Evolutionary conservation across 768 basidiomycete species (phyloP), one percentile per base, ranked within the genome.

Genomic region (Vararia minispora): DNA sequence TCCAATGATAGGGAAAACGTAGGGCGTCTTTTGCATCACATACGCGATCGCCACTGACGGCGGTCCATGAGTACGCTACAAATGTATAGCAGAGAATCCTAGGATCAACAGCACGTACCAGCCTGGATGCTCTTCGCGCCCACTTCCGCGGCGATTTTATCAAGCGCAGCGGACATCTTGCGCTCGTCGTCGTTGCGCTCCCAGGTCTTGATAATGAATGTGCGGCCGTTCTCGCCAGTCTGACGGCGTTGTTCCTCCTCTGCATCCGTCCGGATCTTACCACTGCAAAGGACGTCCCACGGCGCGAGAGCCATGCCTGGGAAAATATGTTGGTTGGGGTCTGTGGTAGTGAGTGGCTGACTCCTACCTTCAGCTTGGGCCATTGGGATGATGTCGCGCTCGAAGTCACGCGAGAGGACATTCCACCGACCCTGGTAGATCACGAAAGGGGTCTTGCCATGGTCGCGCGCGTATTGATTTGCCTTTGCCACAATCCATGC

Each of bases 1-100:
- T 2, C 66, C 66, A n/a, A 69, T 49, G 42, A 69, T 56, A 2
- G 66, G 66, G 52, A 69, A 69, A 0, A 66, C 64, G 36, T 57
- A 65, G 0, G 62, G 58, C 3, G 63, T 57, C 45, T 71, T 72
- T 16, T 68, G 63, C 52, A 72, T 53, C 6, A 72, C 54, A 37
- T 69, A 71, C 11, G 66, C 64, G 34, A 71, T 62, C 5, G 66
- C 65, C 4, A 68, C 64, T 61, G 25, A 13, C 39, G 13, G 32
- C 5, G 17, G 32, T n/a, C n/a, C 11, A 13, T n/a, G 11, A n/a
- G 35, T 11, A 23, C 35, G n/a, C 6, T 10, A n/a, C 20, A n/a
- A n/a, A 25, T 13, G 24, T 11, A 23, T 14, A 14, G 20, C 25
- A 12, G 11, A 16, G 23, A 36, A 36, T 3, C 2, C 8, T n/a